Conservation (phyloP, 306 rosid genomes). For the Sicyos edulis region DNA sequence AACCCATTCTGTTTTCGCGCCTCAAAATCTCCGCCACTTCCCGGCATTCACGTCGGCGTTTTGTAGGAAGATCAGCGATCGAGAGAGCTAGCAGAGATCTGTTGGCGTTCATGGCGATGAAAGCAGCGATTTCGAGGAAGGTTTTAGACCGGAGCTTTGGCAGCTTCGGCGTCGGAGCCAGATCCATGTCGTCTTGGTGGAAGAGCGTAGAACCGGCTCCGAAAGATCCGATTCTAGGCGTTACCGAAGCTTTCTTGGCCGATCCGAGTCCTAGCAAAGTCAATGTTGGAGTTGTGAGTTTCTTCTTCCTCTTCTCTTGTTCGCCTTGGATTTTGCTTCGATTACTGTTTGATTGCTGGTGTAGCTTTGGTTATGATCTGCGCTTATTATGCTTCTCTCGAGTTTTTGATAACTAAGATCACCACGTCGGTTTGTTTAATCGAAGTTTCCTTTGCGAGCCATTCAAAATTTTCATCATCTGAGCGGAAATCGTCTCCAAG, state of each 20-base stretch:
- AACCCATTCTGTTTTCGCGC: constrained; percentile 3
- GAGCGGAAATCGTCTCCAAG: neutral
- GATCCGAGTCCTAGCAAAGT: constrained; percentile 85
- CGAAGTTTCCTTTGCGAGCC: neutral
- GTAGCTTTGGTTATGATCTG: neutral
- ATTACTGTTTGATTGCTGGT: neutral
- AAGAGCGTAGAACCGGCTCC: constrained; percentile 69
- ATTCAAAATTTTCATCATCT: neutral
- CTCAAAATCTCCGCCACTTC: neutral
- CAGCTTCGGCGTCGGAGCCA: constrained; percentile 38
- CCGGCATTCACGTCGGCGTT: neutral
- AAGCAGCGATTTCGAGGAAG: constrained; percentile 25
- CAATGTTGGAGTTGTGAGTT: constrained; percentile 91
- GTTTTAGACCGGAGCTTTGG: constrained; percentile 24
- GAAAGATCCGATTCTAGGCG: constrained; percentile 98
- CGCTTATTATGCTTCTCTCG: neutral
- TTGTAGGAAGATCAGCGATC: neutral
- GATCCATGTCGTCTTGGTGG: constrained; percentile 81
- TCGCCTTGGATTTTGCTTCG: neutral
- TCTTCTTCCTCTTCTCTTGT: neutral
- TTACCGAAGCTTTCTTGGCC: constrained; percentile 86
- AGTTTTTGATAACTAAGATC: neutral
- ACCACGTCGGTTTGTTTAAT: neutral
- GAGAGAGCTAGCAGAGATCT: neutral
- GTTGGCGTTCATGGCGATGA: constrained; percentile 44